Percentiles rank a stretch among this genome's conserved stretches.
phyloP scores from a whole-genome alignment of 345 rosid genomes.

The Limnanthes douglasii region DNA sequence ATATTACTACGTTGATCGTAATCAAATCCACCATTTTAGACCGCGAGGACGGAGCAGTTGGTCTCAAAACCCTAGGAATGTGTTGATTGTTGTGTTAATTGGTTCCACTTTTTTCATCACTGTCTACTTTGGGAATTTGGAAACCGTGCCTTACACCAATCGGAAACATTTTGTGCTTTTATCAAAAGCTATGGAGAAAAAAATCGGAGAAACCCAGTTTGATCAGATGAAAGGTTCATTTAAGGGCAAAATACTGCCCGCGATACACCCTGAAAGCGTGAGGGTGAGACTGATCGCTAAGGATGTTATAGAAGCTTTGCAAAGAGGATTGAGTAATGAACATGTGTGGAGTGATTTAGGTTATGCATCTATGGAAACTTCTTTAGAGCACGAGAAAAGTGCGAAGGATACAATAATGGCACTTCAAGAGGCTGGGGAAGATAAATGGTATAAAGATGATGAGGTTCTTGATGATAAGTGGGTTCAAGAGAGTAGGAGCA shows the following conservation, averaged over 20 bases:
- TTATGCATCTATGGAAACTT: conserved; percentile 40
- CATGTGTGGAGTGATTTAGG: conserved; percentile 55
- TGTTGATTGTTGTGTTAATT: conserved; percentile 30
- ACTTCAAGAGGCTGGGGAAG: conserved; percentile 13
- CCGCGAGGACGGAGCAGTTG: conserved; percentile 57
- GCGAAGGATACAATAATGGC: conserved; percentile 29
- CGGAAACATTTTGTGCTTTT: conserved; percentile 67
- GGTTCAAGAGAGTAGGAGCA: conserved; percentile 62
- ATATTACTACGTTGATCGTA: conserved; percentile 57
- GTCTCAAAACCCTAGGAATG: conserved; percentile 49
- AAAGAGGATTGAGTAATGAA: conserved; percentile 67
- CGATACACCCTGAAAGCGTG: conserved; percentile 72
- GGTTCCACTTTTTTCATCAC: conserved; percentile 47
- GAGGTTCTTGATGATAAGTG: conserved; percentile 84
- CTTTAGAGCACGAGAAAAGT: conserved; percentile 12
- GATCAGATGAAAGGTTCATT: conserved; percentile 36
- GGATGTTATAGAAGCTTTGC: conserved; percentile 60
- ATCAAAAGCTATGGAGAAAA: conserved; percentile 48
- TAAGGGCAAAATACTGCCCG: conserved; percentile 62
- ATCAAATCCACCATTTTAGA: conserved; percentile 46
- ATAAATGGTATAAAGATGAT: conserved; percentile 51
- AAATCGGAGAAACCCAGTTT: conserved; percentile 54
- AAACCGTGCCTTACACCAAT: conserved; percentile 82
- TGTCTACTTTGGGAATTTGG: conserved; percentile 50
- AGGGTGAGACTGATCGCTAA: conserved; percentile 56